Evolutionary conservation across 1,139 yeast genomes (phyloP).

Genomic region (Debaryomyces udenii): DNA sequence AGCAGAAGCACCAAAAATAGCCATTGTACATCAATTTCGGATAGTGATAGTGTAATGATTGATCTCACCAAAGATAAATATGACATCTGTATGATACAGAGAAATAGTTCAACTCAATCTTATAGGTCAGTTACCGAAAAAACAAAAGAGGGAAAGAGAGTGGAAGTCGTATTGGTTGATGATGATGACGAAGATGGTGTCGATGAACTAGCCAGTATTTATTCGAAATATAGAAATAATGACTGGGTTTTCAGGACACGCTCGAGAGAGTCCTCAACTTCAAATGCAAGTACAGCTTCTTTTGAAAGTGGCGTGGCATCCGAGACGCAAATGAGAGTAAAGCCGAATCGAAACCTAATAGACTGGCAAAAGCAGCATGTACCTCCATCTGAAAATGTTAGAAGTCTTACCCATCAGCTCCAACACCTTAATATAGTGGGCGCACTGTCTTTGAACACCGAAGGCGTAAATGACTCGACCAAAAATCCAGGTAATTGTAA

Average conservation of each 20-base stretch:
- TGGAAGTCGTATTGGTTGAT: constrained; percentile 51
- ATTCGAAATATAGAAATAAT: constrained; percentile 46
- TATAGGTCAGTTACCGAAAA: constrained; percentile 46
- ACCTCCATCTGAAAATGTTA: too few species aligned
- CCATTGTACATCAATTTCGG: constrained; percentile 28
- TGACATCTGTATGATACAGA: constrained; percentile 39
- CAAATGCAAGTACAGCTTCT: constrained; percentile 22
- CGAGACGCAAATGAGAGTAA: constrained; percentile 23
- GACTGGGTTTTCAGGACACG: constrained; percentile 26
- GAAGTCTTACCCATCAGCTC: too few species aligned
- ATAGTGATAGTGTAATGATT: constrained; percentile 42
- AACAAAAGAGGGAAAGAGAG: constrained; percentile 42
- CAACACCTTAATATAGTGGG: too few species aligned
- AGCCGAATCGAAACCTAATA: constrained; percentile 14
- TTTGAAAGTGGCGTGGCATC: constrained; percentile 22
- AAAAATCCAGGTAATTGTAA: too few species aligned
- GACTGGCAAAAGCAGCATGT: constrained; percentile 14
- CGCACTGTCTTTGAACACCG: too few species aligned
- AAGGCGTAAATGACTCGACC: too few species aligned
- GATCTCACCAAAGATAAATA: constrained; percentile 48
- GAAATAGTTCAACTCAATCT: constrained; percentile 38
- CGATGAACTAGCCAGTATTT: constrained; percentile 44
- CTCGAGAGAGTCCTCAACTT: constrained; percentile 17
- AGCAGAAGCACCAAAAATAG: constrained; percentile 28
- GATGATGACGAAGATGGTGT: constrained; percentile 33